Conservation (phyloP, 495 filamentous ascomycete genomes). For the Penicillium parvum region DNA sequence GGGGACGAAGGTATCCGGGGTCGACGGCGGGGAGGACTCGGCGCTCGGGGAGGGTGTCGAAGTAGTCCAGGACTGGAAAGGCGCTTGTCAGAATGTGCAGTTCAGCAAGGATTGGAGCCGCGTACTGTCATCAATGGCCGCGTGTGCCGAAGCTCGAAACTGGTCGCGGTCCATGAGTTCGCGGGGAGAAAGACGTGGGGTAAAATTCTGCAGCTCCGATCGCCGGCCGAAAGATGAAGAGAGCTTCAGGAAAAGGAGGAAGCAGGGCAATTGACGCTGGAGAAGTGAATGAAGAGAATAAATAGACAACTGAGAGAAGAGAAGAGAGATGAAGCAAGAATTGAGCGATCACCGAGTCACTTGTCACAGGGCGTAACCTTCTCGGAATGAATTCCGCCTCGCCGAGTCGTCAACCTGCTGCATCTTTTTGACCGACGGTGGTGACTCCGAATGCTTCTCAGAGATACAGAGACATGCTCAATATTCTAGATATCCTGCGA, state of each 20-base stretch:
- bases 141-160: conserved; percentile 76
- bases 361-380: not conserved
- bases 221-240: not conserved
- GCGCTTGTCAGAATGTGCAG: no score
- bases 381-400: not conserved
- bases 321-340: not conserved
- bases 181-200: not conserved
- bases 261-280: not conserved
- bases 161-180: conserved; percentile 75
- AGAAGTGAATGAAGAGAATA: not conserved
- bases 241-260: not conserved
- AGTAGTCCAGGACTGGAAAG: conserved; percentile 73
- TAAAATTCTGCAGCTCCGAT: not conserved
- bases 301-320: not conserved
- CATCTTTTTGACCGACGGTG: no score
- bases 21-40: conserved; percentile 72
- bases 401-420: no score
- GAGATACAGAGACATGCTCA: no score
- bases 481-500: no score
- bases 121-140: conserved; percentile 82
- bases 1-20: conserved; percentile 80
- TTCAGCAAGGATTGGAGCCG: not conserved
- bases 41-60: conserved; percentile 65
- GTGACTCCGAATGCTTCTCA: no score
- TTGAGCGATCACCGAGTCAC: not conserved